These are phyloP conservation scores for Talaromyces funiculosus DNA, from an alignment of 2,329 filamentous ascomycete genomes.

Conservation along the genomic window DNA sequence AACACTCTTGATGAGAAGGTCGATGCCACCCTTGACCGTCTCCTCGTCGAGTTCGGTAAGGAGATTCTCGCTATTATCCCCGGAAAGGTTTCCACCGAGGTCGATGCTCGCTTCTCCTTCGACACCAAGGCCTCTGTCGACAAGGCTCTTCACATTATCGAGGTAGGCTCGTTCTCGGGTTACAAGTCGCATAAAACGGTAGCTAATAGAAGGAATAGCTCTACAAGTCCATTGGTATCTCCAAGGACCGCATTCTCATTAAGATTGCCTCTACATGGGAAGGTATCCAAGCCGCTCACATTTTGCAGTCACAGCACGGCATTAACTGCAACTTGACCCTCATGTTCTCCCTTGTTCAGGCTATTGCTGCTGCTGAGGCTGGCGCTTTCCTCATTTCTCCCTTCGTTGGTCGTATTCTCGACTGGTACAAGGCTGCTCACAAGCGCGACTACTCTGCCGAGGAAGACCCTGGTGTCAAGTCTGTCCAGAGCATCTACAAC, in stretches of 20 bases:
- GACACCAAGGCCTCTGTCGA: slow-evolving; percentile 85
- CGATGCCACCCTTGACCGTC: slow-evolving; percentile 82
- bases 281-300: slow-evolving; percentile 97
- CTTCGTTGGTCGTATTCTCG: slow-evolving; percentile 97
- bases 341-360: slow-evolving; percentile 94
- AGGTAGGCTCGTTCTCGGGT: slow-evolving; percentile 51
- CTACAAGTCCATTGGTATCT: slow-evolving; percentile 86
- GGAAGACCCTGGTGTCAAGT: slow-evolving; percentile 94
- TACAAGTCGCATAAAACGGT: neutral
- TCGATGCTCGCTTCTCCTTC: slow-evolving; percentile 94
- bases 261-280: slow-evolving; percentile 99
- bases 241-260: slow-evolving; percentile 93
- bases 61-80: slow-evolving; percentile 96
- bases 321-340: slow-evolving; percentile 99
- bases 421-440: slow-evolving; percentile 96
- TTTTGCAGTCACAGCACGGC: slow-evolving; percentile 89
- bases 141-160: slow-evolving; percentile 95
- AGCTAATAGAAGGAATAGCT: slow-evolving; percentile 54
- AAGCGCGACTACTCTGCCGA: slow-evolving; percentile 88
- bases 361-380: slow-evolving; percentile 92
- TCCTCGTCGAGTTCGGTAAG: slow-evolving; percentile 95
- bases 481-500: slow-evolving; percentile 92
- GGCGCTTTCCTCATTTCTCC: slow-evolving; percentile 96
- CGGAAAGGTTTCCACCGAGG: slow-evolving; percentile 98
- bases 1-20: slow-evolving; percentile 71